These are phyloP conservation scores for Colletotrichum phormii DNA, from an alignment of 2,329 filamentous ascomycete genomes.

Conservation along the genomic window DNA sequence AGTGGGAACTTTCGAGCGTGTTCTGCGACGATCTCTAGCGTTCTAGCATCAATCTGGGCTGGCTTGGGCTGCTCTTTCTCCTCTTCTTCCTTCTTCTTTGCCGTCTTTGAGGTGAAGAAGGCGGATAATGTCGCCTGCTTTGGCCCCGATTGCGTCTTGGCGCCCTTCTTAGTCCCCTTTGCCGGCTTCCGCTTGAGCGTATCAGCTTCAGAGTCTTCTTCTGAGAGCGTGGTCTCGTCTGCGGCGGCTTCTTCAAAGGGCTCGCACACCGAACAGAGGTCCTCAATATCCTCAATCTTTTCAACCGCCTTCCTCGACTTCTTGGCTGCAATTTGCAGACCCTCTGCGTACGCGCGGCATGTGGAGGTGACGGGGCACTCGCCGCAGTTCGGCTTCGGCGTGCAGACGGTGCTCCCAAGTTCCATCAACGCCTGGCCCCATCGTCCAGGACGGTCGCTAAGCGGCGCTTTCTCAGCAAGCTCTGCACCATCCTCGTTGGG, in stretches of 20 bases:
- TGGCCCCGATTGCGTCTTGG: conserved; percentile 10
- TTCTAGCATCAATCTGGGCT: conserved; percentile 35
- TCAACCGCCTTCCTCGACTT: conserved; percentile 36
- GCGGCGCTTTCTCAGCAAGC: conserved; percentile 40
- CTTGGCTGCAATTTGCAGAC: conserved; percentile 45
- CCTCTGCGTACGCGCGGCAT: conserved; percentile 64
- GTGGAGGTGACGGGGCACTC: conserved; percentile 62
- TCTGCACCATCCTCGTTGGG: conserved; percentile 33
- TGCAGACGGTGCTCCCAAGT: conserved; percentile 71
- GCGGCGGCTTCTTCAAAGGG: conserved; percentile 53
- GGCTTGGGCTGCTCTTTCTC: conserved; percentile 27
- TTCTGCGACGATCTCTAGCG: conserved; percentile 50
- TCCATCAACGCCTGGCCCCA: conserved; percentile 77
- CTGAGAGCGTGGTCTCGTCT: conserved; percentile 36
- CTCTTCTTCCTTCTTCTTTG: conserved; percentile 26
- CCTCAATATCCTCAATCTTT: conserved; percentile 59
- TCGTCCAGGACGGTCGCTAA: conserved; percentile 64
- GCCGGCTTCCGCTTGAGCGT: conserved; percentile 24
- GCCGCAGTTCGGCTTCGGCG: conserved; percentile 67
- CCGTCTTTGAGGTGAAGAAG: conserved; percentile 48
- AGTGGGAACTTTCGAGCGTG: conserved; percentile 65
- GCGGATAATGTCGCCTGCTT: conserved; percentile 49
- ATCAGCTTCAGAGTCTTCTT: conserved; percentile 1
- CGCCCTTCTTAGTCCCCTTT: conserved; percentile 17
- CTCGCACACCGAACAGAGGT: conserved; percentile 61